Conservation (phyloP, 768 basidiomycete species). For the Termitomyces sp. region DNA sequence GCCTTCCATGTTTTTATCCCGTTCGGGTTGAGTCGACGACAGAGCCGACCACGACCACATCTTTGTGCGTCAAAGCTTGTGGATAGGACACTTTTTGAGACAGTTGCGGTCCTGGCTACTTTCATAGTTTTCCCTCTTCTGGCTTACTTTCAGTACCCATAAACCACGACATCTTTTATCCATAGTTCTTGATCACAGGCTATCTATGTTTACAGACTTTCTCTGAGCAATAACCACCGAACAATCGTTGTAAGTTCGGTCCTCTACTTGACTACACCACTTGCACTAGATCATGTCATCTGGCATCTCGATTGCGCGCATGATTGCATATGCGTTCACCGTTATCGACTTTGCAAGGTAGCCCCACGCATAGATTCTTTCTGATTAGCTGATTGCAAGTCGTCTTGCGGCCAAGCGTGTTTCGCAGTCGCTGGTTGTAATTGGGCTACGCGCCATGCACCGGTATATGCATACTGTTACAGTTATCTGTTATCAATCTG, state of each 20-base stretch:
- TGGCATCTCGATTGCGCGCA: conserved; percentile 30
- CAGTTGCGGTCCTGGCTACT: conserved; percentile 36
- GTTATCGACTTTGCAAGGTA: conserved; percentile 21
- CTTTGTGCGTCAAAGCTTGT: conserved; percentile 17
- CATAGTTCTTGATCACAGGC: too few species aligned
- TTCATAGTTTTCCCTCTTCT: conserved; percentile 23
- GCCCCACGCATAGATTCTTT: conserved; percentile 27
- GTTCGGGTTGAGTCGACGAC: too few species aligned
- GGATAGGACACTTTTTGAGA: conserved; percentile 22
- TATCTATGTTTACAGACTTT: too few species aligned
- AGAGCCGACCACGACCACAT: too few species aligned
- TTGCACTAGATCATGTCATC: conserved; percentile 5
- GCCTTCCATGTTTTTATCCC: neutral
- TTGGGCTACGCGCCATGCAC: conserved; percentile 21
- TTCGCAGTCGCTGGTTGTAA: conserved; percentile 18
- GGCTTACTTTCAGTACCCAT: too few species aligned
- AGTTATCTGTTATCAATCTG: conserved; percentile 13
- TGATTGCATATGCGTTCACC: conserved; percentile 32
- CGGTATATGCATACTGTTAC: conserved; percentile 14
- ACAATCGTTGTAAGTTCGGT: too few species aligned
- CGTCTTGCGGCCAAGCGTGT: conserved; percentile 33
- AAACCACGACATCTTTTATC: too few species aligned
- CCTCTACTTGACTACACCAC: conserved; percentile 17
- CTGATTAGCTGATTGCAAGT: conserved; percentile 19
- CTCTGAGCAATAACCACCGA: too few species aligned